Conservation (phyloP, 768 basidiomycete species). For the Panaeolus papilionaceus region DNA sequence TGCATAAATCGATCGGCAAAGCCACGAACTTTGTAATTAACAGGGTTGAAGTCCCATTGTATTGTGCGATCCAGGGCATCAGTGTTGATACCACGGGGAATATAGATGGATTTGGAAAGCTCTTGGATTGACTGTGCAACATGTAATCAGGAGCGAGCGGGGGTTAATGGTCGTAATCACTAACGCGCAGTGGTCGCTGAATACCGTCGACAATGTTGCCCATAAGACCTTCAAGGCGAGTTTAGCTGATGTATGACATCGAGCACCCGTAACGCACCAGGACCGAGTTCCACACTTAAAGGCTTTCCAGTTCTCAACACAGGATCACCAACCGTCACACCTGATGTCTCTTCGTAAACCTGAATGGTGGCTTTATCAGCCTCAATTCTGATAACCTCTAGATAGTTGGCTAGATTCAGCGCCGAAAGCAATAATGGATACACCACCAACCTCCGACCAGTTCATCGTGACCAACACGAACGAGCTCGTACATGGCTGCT, state of each 20-base stretch:
- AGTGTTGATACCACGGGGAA: constrained; percentile 98
- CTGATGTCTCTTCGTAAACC: constrained; percentile 99
- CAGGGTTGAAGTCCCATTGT: constrained; percentile 95
- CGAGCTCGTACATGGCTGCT: constrained; percentile 97
- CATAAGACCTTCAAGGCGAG: constrained; percentile 78
- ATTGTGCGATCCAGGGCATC: constrained; percentile 87
- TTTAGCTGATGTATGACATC: constrained; percentile 9
- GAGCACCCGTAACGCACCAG: constrained; percentile 57
- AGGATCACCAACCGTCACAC: constrained; percentile 98
- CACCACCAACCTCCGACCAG: constrained; percentile 82
- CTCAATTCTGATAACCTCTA: constrained; percentile 99
- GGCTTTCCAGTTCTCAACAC: constrained; percentile 98
- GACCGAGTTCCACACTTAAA: constrained; percentile 95
- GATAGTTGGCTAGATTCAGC: neutral
- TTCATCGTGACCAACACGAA: constrained; percentile 98
- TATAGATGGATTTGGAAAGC: constrained; percentile 98
- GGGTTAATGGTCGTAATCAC: constrained; percentile 32
- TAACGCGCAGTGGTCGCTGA: constrained; percentile 87
- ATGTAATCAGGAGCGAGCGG: constrained; percentile 21
- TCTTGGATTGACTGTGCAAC: constrained; percentile 83
- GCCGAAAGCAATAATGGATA: neutral
- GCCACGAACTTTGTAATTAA: constrained; percentile 68
- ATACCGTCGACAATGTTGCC: constrained; percentile 99
- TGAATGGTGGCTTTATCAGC: constrained; percentile 98
- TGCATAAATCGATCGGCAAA: neutral